phyloP scores from a whole-genome alignment of 2,329 filamentous ascomycete genomes.

The Penicillium sp. region DNA sequence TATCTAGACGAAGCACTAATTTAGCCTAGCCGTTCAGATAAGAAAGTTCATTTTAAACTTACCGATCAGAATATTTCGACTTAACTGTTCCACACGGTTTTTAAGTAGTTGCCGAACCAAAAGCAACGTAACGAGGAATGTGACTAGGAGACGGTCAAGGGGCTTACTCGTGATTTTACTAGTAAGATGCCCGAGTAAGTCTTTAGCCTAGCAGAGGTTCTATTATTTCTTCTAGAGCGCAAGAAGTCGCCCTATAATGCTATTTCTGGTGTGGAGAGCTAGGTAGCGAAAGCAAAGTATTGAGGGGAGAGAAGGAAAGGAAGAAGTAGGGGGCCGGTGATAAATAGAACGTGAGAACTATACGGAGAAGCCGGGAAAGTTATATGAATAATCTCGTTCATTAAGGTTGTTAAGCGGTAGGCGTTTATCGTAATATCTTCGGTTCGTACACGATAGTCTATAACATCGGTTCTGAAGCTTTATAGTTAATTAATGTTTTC shows the following conservation, averaged over 20 bases:
- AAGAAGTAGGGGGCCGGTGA: neutral
- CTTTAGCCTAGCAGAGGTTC: constrained; percentile 61
- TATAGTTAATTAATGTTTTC: constrained; percentile 16
- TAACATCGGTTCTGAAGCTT: constrained; percentile 17
- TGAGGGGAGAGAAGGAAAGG: constrained; percentile 7
- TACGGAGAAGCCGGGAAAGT: no score
- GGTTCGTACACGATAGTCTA: constrained; percentile 15
- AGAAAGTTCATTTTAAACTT: constrained; percentile 66
- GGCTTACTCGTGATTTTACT: constrained; percentile 55
- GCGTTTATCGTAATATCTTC: constrained; percentile 14
- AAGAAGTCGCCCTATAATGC: constrained; percentile 57
- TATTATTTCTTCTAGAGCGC: constrained; percentile 58
- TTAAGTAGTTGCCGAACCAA: constrained; percentile 20
- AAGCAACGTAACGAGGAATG: constrained; percentile 17
- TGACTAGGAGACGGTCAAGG: constrained; percentile 40
- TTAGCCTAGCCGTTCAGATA: constrained; percentile 73
- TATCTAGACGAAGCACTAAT: constrained; percentile 70
- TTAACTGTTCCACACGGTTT: constrained; percentile 35
- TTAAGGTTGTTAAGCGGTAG: constrained; percentile 1
- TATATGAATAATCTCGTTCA: constrained; percentile 3
- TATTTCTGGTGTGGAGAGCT: constrained; percentile 51
- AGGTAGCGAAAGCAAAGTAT: constrained; percentile 45
- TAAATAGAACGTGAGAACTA: no score
- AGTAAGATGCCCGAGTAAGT: constrained; percentile 51
- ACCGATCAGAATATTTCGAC: constrained; percentile 34